phyloP scores from a whole-genome alignment of 805 yeast species.

The Diddensiella transvaalensis region DNA sequence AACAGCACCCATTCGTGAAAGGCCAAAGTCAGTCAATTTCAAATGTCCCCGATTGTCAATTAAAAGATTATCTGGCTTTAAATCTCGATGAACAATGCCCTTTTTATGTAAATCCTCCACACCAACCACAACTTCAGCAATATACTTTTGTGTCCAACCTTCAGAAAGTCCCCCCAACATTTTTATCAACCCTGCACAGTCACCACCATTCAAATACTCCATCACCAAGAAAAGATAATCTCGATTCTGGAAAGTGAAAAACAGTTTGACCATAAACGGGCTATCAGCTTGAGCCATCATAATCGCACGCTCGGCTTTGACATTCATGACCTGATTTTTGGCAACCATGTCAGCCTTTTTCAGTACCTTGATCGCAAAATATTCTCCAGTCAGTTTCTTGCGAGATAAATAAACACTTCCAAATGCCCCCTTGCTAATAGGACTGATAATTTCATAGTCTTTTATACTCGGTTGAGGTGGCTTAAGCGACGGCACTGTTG shows the following conservation, averaged over 20 bases:
- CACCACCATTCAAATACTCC: constrained; percentile 97
- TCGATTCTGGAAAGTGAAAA: constrained; percentile 81
- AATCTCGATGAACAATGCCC: constrained; percentile 91
- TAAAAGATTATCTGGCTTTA: constrained; percentile 90
- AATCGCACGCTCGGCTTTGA: constrained; percentile 93
- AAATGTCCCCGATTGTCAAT: constrained; percentile 86
- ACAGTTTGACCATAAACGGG: constrained; percentile 87
- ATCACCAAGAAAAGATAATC: constrained; percentile 87
- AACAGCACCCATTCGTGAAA: constrained; percentile 82
- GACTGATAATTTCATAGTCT: constrained; percentile 87
- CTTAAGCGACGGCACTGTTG: constrained; percentile 45
- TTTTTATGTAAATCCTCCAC: constrained; percentile 83
- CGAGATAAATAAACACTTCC: constrained; percentile 90
- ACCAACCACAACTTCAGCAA: constrained; percentile 87
- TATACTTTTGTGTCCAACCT: constrained; percentile 74
- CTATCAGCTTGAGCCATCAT: constrained; percentile 95
- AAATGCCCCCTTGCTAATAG: constrained; percentile 95
- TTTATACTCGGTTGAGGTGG: constrained; percentile 65
- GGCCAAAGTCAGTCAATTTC: constrained; percentile 92
- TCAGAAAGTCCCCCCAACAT: constrained; percentile 80
- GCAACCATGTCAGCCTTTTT: constrained; percentile 95
- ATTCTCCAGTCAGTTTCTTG: constrained; percentile 83
- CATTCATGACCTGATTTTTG: constrained; percentile 92
- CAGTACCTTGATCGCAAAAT: constrained; percentile 89
- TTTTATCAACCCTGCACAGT: constrained; percentile 80